Evolutionary conservation across 2,329 filamentous ascomycete species (phyloP).

Genomic region (Botrytis pseudocinerea): DNA sequence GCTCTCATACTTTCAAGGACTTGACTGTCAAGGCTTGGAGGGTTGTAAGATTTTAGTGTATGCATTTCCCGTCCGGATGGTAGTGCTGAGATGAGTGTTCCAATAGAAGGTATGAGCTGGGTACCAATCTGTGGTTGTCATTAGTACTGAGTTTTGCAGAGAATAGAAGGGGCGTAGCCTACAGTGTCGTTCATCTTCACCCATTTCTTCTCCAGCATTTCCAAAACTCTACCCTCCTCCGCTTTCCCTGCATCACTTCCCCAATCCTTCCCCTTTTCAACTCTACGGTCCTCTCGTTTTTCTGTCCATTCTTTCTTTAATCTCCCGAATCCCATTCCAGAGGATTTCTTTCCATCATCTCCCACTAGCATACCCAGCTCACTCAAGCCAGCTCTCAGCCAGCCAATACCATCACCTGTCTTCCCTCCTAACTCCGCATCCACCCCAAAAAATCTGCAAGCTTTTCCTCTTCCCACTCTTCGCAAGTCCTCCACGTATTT

Average conservation of each 20-base stretch:
- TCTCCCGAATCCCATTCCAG: conserved; percentile 58
- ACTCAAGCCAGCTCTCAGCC: conserved; percentile 75
- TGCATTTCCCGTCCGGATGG: conserved; percentile 89
- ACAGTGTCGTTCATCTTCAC: conserved; percentile 90
- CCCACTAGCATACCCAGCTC: conserved; percentile 64
- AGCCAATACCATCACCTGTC: conserved; percentile 82
- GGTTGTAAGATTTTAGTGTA: conserved; percentile 64
- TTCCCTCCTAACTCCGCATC: conserved; percentile 82
- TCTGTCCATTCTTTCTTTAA: conserved; percentile 75
- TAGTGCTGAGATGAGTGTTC: conserved; percentile 72
- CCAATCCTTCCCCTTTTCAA: conserved; percentile 74
- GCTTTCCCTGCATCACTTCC: conserved; percentile 80
- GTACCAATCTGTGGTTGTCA: conserved; percentile 67
- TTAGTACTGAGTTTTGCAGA: conserved; percentile 12
- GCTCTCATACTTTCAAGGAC: conserved; percentile 63
- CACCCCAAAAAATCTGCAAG: conserved; percentile 86
- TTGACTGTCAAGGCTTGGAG: conserved; percentile 64
- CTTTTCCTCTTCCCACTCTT: conserved; percentile 75
- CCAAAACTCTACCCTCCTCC: conserved; percentile 82
- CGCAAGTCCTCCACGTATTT: conserved; percentile 76
- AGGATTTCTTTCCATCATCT: conserved; percentile 51
- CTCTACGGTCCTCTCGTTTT: conserved; percentile 73
- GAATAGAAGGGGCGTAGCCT: conserved; percentile 41
- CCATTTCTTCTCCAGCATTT: conserved; percentile 89
- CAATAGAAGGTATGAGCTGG: conserved; percentile 70